Base-by-base conservation (phyloP, 2,329 filamentous ascomycete genomes). In the Fusarium sp. region DNA sequence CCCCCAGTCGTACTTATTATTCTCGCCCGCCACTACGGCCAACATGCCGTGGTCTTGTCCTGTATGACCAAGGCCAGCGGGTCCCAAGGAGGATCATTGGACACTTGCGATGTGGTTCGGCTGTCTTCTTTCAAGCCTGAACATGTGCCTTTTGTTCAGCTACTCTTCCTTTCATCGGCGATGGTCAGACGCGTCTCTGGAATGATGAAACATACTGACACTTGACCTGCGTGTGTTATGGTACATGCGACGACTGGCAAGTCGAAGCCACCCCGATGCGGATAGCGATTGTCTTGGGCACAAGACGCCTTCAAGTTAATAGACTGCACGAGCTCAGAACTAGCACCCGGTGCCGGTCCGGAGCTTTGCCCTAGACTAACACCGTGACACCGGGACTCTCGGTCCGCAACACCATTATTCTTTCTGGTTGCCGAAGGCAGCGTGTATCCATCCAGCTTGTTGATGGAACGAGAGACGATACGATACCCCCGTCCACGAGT, bases 1-100 rank as follows among this genome's bases (percentile, higher is more conserved):
- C 60, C 67, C 64, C 68, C 67, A 32, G 41, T 58, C 63, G 71
- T 63, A 64, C 58, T 65, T 72, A 67, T 70, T 59, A 72, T 70
- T 62, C 66, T 63, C 66, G 65, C 56, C 69, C 65, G 60, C 59
- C 71, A 68, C 63, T 52, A 68, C 39, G 57, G 60, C 70, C 70
- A 76, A 63, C 68, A 70, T 57, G 68, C 56, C 45, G 45, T 70
- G 67, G 52, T 63, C 62, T 41, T 66, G 67, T 66, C 60, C 50
- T 57, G 64, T 43, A 59, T 43, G 61, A 43, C 23, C 35, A 34
- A 60, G 59, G 43, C 50, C 50, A 54, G 64, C 45, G 34, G 63
- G 57, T 66, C 72, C 39, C 52, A 16, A 41, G 34, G 23, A 72
- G 59, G 37, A 52, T 59, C 14, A 64, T 57, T 62, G 48, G 59